Conservation (phyloP, 371 early-diverging fungal genomes). For the Rhizomucor miehei region DNA sequence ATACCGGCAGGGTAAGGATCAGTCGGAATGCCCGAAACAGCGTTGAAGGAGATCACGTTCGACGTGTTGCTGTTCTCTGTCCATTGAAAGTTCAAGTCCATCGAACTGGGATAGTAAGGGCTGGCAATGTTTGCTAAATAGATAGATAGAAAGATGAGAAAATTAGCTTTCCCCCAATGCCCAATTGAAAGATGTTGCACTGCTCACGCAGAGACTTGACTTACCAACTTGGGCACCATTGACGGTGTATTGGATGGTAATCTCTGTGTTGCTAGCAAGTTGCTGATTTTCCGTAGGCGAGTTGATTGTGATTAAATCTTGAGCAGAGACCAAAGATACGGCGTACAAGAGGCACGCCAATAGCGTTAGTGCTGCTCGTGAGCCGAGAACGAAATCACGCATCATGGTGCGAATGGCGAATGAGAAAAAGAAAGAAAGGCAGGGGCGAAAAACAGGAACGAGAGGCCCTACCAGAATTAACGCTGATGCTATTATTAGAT, state of each 20-base stretch:
- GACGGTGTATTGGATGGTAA: constrained; percentile 16
- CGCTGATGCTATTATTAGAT: too few species aligned
- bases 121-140: constrained; percentile 8
- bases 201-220: not conserved
- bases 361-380: too few species aligned
- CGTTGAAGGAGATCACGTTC: constrained; percentile 13
- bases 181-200: not conserved
- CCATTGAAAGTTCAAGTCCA: constrained; percentile 19
- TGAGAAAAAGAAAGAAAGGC: too few species aligned
- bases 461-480: too few species aligned
- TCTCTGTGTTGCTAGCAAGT: constrained; percentile 13
- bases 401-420: too few species aligned
- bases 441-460: too few species aligned
- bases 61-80: constrained; percentile 7
- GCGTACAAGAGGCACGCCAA: too few species aligned
- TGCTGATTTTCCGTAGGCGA: constrained; percentile 11
- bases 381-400: too few species aligned
- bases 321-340: not conserved
- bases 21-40: constrained; percentile 4
- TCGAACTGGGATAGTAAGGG: constrained; percentile 17
- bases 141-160: too few species aligned
- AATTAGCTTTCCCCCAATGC: not conserved
- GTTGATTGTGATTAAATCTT: constrained; percentile 12
- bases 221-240: constrained; percentile 25
- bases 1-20: constrained; percentile 19